These are phyloP conservation scores for Bonia amplexicaulis DNA, from an alignment of 176 grass and related monocot genomes.

Conservation along the genomic window DNA sequence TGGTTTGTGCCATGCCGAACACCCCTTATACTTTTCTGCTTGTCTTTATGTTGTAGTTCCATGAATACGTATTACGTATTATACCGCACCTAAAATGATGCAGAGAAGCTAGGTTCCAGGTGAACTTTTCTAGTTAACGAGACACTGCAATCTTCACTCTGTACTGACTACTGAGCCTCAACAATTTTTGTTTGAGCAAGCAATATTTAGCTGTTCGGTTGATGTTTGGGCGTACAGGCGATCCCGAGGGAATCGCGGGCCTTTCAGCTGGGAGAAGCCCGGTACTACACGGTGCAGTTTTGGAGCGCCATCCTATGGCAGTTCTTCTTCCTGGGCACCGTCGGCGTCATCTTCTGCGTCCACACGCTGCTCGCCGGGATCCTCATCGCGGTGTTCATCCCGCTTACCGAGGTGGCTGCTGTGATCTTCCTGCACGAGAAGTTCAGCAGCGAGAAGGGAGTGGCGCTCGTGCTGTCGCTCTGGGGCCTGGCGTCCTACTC, in stretches of 20 bases:
- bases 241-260: slow-evolving; percentile 36
- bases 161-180: not conserved
- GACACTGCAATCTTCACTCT: too few relatives aligned
- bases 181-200: not conserved
- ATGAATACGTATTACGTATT: not conserved
- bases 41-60: not conserved
- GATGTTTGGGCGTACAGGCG: slow-evolving; percentile 28
- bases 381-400: slow-evolving; percentile 64
- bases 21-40: not conserved
- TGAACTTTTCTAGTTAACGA: not conserved
- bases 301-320: slow-evolving; percentile 44
- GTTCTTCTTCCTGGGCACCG: slow-evolving; percentile 61
- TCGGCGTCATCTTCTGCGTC: slow-evolving; percentile 68
- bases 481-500: slow-evolving; percentile 81
- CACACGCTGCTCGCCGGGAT: slow-evolving; percentile 63
- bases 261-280: slow-evolving; percentile 37
- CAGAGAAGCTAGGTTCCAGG: not conserved
- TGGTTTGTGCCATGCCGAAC: too few relatives aligned
- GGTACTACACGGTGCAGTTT: slow-evolving; percentile 50
- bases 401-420: slow-evolving; percentile 47
- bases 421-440: slow-evolving; percentile 67
- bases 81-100: not conserved
- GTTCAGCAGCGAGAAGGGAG: slow-evolving; percentile 63
- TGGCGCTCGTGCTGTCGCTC: slow-evolving; percentile 56
- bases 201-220: not conserved